Base-by-base conservation (phyloP, 2,329 filamentous ascomycete genomes). In the Aspergillus alliaceus region DNA sequence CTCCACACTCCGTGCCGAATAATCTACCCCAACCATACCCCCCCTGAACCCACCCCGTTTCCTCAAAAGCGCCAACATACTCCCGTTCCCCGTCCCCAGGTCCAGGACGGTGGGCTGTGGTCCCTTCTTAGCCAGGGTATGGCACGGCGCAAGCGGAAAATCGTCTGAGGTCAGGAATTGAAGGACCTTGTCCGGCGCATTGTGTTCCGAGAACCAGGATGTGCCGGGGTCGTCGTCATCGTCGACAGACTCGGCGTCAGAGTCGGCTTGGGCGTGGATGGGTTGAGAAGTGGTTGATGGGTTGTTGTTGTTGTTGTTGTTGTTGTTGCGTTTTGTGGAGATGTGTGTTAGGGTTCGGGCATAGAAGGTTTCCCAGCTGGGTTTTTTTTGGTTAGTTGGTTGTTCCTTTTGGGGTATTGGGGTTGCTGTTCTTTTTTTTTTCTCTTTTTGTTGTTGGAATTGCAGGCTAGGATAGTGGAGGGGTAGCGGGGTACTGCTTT, bases 121-220 rank as follows among this genome's bases (percentile, higher is more conserved):
- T 52, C 39, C 54, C 50, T 47, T 47, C 37, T 18, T 56, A 20
- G 64, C 4, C 20, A 25, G 9, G 52, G 70, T 80, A 62, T 73
- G 70, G 31, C 65, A 64, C 22, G 77, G 75, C 31, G 77, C 69
- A 4, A 78, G 66, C 61, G 85, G 71, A 27, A 80, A 76, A 1
- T 74, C 74, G 14, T 79, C 74, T 3, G 79, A 75, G 3, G 79
- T 79, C 7, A 96, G 83, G 72, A 89, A 92, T 9, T 79, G 74
- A 24, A 96, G 76, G 58, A 96, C 86, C 69, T 93, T 93, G 60
- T 87, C 82, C 69, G 96, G 91, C 60, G 95, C 95, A 69, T 89
- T 86, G 31, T 91, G 90, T 77, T 98, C 95, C 72, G 92, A 89
- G 82, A 99, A 99, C 95, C 95, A 99, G 67, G 95, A 87, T 29